phyloP scores from a whole-genome alignment of 257 asterid species.

The Ophiorrhiza pumila region DNA sequence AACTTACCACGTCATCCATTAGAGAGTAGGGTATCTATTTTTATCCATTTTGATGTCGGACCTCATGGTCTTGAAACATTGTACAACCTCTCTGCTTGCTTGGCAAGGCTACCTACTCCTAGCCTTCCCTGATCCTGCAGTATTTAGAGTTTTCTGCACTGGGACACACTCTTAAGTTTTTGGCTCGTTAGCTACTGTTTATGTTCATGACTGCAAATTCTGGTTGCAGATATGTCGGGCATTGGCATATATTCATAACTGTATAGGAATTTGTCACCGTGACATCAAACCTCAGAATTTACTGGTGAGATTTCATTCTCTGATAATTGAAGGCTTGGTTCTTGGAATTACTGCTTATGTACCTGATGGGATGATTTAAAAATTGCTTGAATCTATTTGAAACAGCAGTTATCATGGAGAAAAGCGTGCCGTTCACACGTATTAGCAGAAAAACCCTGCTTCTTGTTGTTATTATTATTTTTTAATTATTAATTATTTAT shows the following conservation, averaged over 20 bases:
- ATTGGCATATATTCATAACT: constrained; percentile 88
- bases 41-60: background rate
- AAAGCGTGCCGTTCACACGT: background rate
- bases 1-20: background rate
- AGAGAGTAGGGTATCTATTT: background rate
- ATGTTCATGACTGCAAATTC: background rate
- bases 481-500: background rate
- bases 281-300: constrained; percentile 98
- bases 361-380: background rate
- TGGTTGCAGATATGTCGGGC: constrained; percentile 88
- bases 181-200: background rate
- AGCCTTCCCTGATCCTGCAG: background rate
- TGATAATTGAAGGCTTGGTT: constrained; percentile 8
- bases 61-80: background rate
- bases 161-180: too few relatives aligned
- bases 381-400: background rate
- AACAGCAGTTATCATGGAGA: too few relatives aligned
- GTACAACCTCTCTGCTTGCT: background rate
- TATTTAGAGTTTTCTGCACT: background rate
- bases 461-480: too few relatives aligned
- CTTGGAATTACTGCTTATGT: background rate
- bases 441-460: background rate
- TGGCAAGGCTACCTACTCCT: background rate
- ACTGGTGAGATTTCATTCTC: constrained; percentile 58
- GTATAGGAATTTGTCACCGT: constrained; percentile 92